Evolutionary conservation across 2,329 filamentous ascomycete genomes (phyloP).

Genomic region (Aspergillus felis): DNA sequence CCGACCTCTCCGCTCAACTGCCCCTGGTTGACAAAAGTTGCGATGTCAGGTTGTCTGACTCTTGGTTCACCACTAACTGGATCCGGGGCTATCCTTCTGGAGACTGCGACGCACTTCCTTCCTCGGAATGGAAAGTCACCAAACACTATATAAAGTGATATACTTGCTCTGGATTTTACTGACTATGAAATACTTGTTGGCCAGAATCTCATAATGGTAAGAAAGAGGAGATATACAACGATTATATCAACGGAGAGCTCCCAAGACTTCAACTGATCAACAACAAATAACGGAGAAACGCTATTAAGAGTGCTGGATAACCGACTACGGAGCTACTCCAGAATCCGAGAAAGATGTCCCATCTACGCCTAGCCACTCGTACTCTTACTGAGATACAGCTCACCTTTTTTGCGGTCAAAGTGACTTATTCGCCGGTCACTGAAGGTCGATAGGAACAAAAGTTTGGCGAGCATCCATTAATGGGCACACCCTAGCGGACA

Average conservation of each 20-base stretch:
- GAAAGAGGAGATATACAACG: background rate
- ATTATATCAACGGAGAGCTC: too few relatives aligned
- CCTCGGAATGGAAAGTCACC: slow-evolving; percentile 9
- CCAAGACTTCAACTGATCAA: background rate
- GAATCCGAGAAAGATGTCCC: too few relatives aligned
- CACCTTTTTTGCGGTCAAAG: background rate
- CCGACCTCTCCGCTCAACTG: background rate
- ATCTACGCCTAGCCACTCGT: background rate
- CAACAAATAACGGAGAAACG: background rate
- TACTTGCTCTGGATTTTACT: slow-evolving; percentile 9
- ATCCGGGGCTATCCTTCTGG: slow-evolving; percentile 3
- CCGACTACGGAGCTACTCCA: background rate
- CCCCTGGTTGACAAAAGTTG: background rate
- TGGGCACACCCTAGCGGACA: too few relatives aligned
- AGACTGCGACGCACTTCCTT: slow-evolving; percentile 6
- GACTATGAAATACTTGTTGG: background rate
- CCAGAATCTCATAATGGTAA: background rate
- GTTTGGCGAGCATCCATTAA: too few relatives aligned
- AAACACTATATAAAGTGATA: slow-evolving; percentile 9
- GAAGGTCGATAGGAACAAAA: background rate
- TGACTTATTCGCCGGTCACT: background rate
- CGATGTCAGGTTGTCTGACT: slow-evolving; percentile 5
- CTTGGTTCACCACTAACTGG: slow-evolving; percentile 3
- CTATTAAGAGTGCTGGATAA: background rate
- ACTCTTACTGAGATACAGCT: background rate